Percentiles rank a stretch among this genome's conserved stretches.
phyloP scores from a whole-genome alignment of 148 eudicot genomes.

The Mesembryanthemum crystallinum region DNA sequence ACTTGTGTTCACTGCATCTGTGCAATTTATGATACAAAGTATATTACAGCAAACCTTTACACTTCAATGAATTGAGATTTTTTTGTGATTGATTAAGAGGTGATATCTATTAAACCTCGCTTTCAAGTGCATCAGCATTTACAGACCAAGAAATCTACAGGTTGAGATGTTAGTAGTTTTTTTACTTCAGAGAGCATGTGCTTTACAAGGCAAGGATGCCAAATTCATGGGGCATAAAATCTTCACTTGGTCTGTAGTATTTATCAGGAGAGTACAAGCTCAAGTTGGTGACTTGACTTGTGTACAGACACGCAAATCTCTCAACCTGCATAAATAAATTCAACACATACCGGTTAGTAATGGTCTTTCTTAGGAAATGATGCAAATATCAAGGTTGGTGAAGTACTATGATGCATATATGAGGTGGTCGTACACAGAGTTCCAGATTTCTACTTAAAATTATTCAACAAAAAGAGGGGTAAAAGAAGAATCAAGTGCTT shows the following conservation, averaged over 20 bases:
- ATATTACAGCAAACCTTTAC: neutral
- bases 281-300: slow-evolving; percentile 86
- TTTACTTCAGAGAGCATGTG: slow-evolving; percentile 18
- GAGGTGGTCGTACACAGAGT: too few species aligned
- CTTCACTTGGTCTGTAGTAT: slow-evolving; percentile 95
- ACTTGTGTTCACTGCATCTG: too few species aligned
- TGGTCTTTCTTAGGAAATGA: neutral
- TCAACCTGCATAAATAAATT: slow-evolving; percentile 62
- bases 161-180: neutral
- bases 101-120: neutral
- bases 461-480: too few species aligned
- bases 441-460: too few species aligned
- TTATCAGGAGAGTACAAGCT: slow-evolving; percentile 90
- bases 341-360: neutral
- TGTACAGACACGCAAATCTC: slow-evolving; percentile 94
- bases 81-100: neutral
- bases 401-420: too few species aligned
- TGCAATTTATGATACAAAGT: too few species aligned
- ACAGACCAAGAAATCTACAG: slow-evolving; percentile 6
- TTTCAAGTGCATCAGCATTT: slow-evolving; percentile 15
- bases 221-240: slow-evolving; percentile 93
- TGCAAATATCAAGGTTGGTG: too few species aligned
- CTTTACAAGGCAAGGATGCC: slow-evolving; percentile 50
- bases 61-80: neutral
- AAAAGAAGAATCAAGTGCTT: too few species aligned